These are phyloP conservation scores for Talaromyces atroroseus DNA, from an alignment of 2,329 filamentous ascomycete genomes.

Conservation along the genomic window DNA sequence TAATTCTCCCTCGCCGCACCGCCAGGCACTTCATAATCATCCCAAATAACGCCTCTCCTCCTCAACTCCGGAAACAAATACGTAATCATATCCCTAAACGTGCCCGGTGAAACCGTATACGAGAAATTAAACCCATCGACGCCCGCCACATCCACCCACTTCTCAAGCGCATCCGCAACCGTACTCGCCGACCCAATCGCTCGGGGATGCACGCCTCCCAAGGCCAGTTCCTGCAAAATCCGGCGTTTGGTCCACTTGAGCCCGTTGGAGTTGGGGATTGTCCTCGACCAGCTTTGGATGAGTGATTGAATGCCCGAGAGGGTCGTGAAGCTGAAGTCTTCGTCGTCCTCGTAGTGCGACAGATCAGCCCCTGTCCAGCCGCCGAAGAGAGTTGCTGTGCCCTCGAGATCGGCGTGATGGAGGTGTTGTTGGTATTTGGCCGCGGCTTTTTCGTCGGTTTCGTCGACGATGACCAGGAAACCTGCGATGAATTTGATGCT, in stretches of 20 bases:
- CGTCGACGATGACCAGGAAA: constrained; percentile 39
- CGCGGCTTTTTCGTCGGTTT: constrained; percentile 41
- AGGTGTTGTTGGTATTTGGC: constrained; percentile 39
- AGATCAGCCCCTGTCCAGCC: constrained; percentile 46
- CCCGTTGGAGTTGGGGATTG: constrained; percentile 36
- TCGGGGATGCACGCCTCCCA: constrained; percentile 33
- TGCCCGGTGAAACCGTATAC: constrained; percentile 48
- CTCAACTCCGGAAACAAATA: constrained; percentile 44
- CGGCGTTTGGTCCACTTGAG: constrained; percentile 35
- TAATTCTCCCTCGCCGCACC: constrained; percentile 38
- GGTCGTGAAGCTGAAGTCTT: constrained; percentile 41
- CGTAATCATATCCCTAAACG: constrained; percentile 49
- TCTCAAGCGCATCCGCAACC: constrained; percentile 34
- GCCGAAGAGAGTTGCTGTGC: constrained; percentile 42
- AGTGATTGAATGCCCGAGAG: constrained; percentile 40
- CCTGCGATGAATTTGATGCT: constrained; percentile 43
- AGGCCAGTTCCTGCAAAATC: constrained; percentile 29
- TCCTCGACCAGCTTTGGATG: constrained; percentile 42
- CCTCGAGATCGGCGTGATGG: constrained; percentile 42
- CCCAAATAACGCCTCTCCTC: constrained; percentile 34
- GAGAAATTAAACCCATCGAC: constrained; percentile 41
- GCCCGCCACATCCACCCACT: constrained; percentile 42
- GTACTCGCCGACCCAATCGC: constrained; percentile 32
- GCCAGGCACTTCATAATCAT: constrained; percentile 31
- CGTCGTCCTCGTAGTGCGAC: constrained; percentile 38